Percentiles rank a stretch among this genome's conserved stretches.
Evolutionary conservation across 2,329 filamentous ascomycete genomes (phyloP).

Genomic region (Penicillium sp.): DNA sequence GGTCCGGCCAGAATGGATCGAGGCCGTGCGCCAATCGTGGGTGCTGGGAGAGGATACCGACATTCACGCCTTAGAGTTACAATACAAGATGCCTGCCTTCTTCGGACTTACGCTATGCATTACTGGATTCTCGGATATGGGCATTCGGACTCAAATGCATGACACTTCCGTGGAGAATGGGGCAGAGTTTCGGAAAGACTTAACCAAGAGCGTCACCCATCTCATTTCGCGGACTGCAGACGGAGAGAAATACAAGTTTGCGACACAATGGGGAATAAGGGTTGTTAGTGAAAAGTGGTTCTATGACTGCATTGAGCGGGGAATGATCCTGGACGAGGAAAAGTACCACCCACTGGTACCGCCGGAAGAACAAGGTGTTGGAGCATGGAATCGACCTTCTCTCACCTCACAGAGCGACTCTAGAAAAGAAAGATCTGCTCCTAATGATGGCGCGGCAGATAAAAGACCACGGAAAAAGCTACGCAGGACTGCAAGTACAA

Average conservation of each 20-base stretch:
- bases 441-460: slow-evolving; percentile 49
- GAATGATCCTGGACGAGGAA: slow-evolving; percentile 88
- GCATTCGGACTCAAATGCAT: slow-evolving; percentile 69
- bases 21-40: slow-evolving; percentile 77
- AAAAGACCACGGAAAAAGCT: slow-evolving; percentile 71
- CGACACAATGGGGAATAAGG: slow-evolving; percentile 76
- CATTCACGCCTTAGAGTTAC: slow-evolving; percentile 65
- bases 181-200: slow-evolving; percentile 81
- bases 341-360: slow-evolving; percentile 77
- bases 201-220: slow-evolving; percentile 84
- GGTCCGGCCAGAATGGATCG: slow-evolving; percentile 80
- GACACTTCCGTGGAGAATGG: slow-evolving; percentile 68
- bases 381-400: slow-evolving; percentile 67
- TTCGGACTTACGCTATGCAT: slow-evolving; percentile 63
- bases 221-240: slow-evolving; percentile 76
- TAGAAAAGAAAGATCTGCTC: slow-evolving; percentile 33
- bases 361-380: slow-evolving; percentile 68
- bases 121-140: slow-evolving; percentile 67
- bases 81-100: slow-evolving; percentile 50
- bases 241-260: slow-evolving; percentile 87
- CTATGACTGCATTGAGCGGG: slow-evolving; percentile 74
- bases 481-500: slow-evolving; percentile 81
- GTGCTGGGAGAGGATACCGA: slow-evolving; percentile 75
- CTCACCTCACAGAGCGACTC: slow-evolving; percentile 15
- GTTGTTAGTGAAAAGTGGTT: slow-evolving; percentile 86